These are phyloP conservation scores for Gymnopus androsaceus DNA, from an alignment of 1,284 basidiomycete genomes.

Conservation along the genomic window DNA sequence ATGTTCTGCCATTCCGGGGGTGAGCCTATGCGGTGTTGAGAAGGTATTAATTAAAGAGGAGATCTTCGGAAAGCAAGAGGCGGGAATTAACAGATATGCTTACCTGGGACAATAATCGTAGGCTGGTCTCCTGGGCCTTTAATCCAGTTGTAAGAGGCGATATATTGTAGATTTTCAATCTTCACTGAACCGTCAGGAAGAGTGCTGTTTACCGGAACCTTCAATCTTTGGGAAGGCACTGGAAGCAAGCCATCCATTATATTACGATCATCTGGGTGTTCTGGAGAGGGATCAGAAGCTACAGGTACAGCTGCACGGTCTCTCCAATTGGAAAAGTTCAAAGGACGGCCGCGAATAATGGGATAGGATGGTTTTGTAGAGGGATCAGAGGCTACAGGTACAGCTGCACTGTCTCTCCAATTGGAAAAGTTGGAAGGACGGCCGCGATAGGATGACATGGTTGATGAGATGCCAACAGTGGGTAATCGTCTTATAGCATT, in stretches of 20 bases:
- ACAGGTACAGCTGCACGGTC: not conserved
- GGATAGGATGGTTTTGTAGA: no score
- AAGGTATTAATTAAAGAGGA: not conserved
- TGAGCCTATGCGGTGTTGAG: constrained; percentile 50
- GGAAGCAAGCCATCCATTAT: constrained; percentile 4
- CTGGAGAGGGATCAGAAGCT: not conserved
- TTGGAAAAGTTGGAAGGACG: no score
- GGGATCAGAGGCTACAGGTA: no score
- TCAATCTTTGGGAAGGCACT: not conserved
- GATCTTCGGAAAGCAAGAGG: not conserved
- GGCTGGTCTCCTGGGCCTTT: constrained; percentile 36
- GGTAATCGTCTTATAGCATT: no score
- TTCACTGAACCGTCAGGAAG: constrained; percentile 19
- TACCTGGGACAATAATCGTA: constrained; percentile 61
- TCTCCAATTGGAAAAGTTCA: no score
- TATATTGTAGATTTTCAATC: constrained; percentile 41
- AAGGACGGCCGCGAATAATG: no score
- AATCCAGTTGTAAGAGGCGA: constrained; percentile 63
- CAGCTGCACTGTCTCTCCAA: no score
- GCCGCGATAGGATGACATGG: no score
- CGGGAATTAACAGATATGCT: constrained; percentile 12
- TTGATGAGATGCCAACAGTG: no score
- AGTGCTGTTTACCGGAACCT: not conserved
- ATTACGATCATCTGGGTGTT: not conserved
- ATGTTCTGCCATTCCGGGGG: constrained; percentile 52